Percentiles rank a stretch among this genome's conserved stretches.
Evolutionary conservation across 768 basidiomycete genomes (phyloP).

Genomic region (Boletellus emodensis): DNA sequence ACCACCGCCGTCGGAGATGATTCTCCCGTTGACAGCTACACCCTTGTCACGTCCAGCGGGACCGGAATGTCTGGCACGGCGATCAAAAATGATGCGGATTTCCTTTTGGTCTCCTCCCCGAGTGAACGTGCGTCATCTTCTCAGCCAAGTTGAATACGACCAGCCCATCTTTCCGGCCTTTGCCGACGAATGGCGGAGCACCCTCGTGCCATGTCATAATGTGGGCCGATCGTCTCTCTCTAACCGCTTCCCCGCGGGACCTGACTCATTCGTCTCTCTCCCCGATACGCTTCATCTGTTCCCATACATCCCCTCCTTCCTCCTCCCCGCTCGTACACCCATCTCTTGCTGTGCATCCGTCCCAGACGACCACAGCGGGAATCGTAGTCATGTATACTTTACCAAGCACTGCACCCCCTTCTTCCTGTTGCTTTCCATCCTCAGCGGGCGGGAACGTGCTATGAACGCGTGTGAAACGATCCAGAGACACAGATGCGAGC

Average conservation of each 20-base stretch:
- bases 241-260: background rate
- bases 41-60: slow-evolving; percentile 72
- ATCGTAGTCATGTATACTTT: slow-evolving; percentile 60
- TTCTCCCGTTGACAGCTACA: slow-evolving; percentile 57
- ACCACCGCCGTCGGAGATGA: slow-evolving; percentile 56
- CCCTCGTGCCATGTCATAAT: background rate
- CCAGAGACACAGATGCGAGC: slow-evolving; percentile 60
- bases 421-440: slow-evolving; percentile 48
- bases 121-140: slow-evolving; percentile 45
- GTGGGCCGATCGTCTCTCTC: background rate
- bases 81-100: slow-evolving; percentile 58
- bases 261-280: slow-evolving; percentile 32
- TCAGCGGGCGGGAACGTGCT: slow-evolving; percentile 53
- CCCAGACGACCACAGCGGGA: slow-evolving; percentile 67
- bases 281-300: slow-evolving; percentile 53
- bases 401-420: slow-evolving; percentile 57
- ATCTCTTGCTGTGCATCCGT: slow-evolving; percentile 32
- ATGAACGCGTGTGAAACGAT: slow-evolving; percentile 70
- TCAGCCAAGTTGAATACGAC: slow-evolving; percentile 84
- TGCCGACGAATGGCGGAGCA: slow-evolving; percentile 75
- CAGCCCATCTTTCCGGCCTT: slow-evolving; percentile 22
- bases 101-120: slow-evolving; percentile 69
- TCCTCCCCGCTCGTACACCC: slow-evolving; percentile 14
- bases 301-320: slow-evolving; percentile 66
- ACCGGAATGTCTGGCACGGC: slow-evolving; percentile 61